phyloP scores from a whole-genome alignment of 345 rosid genomes.

The Xanthoceras sorbifolium region DNA sequence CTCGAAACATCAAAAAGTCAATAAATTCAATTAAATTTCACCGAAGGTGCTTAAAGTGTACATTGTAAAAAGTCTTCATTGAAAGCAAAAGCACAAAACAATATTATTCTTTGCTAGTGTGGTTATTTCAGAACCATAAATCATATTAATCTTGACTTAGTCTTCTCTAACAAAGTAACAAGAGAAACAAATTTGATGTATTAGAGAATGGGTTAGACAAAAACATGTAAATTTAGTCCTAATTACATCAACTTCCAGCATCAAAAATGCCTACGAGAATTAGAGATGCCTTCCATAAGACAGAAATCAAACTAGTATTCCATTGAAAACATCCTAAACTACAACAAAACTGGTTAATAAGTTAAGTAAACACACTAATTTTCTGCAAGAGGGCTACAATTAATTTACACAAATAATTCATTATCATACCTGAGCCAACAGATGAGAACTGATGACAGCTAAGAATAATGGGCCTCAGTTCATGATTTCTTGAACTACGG shows the following conservation, averaged over 20 bases:
- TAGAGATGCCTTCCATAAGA: background rate
- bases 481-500: conserved; percentile 8
- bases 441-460: background rate
- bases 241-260: conserved; percentile 21
- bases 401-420: conserved; percentile 13
- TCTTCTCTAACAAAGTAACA: background rate
- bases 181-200: background rate
- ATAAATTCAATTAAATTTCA: no score
- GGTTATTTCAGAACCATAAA: background rate
- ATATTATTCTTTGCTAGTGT: background rate
- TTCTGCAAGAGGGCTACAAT: conserved; percentile 1
- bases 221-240: background rate
- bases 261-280: conserved; percentile 10
- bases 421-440: conserved; percentile 17
- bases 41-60: no score
- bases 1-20: background rate
- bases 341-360: conserved; percentile 30
- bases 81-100: background rate
- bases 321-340: conserved; percentile 24
- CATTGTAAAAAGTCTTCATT: no score
- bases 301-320: background rate
- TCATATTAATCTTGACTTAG: background rate
- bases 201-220: conserved; percentile 2
- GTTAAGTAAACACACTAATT: background rate
- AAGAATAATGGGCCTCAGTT: background rate